These are phyloP conservation scores for Nakazawaea anatomiae DNA, from an alignment of 805 yeast species.

Conservation along the genomic window DNA sequence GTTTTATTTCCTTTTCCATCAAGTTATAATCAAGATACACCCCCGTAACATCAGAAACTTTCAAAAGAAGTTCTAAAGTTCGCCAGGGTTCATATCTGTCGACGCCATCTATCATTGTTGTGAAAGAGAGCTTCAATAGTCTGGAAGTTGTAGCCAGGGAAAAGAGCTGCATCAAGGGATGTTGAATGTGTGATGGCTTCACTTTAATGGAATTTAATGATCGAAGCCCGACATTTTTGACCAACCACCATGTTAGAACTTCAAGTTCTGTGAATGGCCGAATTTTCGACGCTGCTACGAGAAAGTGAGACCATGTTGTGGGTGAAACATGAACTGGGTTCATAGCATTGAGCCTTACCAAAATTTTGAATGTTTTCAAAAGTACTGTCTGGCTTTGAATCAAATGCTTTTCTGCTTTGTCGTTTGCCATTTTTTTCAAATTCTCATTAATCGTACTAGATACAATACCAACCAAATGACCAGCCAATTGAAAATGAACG, in stretches of 20 bases:
- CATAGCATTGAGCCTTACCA: conserved; percentile 5
- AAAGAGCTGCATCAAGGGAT: conserved; percentile 17
- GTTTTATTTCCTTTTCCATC: neutral
- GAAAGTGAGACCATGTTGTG: conserved; percentile 14
- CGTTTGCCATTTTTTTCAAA: neutral
- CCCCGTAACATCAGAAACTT: conserved; percentile 13
- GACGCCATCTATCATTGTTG: conserved; percentile 4
- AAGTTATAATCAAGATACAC: conserved; percentile 11
- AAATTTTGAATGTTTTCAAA: conserved; percentile 2
- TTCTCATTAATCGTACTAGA: neutral
- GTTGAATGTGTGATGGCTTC: conserved; percentile 10
- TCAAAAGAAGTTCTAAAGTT: conserved; percentile 15
- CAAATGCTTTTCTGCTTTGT: neutral
- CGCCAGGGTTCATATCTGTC: conserved; percentile 16
- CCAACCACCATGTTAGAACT: conserved; percentile 11
- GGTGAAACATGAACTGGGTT: conserved; percentile 7
- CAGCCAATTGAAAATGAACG: neutral
- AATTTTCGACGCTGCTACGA: conserved; percentile 9
- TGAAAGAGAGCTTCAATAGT: conserved; percentile 16
- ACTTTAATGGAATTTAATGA: neutral
- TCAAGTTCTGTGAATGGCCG: conserved; percentile 13
- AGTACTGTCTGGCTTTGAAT: neutral
- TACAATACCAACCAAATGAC: neutral
- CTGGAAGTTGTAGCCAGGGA: conserved; percentile 12
- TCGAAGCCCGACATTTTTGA: neutral